Conservation (phyloP, 352 stramenopile genomes). For the Phytophthora idaei region DNA sequence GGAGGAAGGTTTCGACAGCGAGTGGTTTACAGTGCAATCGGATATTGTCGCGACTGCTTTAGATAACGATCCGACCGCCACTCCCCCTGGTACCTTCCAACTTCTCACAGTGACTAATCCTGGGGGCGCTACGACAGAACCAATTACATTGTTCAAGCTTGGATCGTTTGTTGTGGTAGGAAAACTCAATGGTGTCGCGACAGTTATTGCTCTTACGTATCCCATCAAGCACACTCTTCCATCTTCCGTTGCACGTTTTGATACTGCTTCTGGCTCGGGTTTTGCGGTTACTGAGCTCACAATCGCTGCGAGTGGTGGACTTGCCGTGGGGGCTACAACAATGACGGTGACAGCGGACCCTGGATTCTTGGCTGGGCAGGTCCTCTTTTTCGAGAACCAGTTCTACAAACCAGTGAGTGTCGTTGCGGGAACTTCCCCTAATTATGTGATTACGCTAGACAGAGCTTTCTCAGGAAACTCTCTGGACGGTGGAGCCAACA, state of each 20-base stretch:
- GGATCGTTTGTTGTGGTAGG: conserved; percentile 27
- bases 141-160: conserved; percentile 29
- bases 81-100: neutral
- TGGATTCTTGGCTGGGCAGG: conserved; percentile 20
- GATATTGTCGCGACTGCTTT: conserved; percentile 12
- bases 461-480: conserved; percentile 55
- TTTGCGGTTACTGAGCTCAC: conserved; percentile 1
- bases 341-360: conserved; percentile 13
- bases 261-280: neutral
- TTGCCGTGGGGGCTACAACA: conserved; percentile 16
- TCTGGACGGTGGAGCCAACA: conserved; percentile 13
- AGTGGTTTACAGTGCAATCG: conserved; percentile 62
- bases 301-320: neutral
- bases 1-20: conserved; percentile 47
- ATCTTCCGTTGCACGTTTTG: neutral
- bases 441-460: conserved; percentile 33
- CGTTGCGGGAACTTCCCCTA: conserved; percentile 3
- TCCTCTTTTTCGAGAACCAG: conserved; percentile 67
- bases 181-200: neutral
- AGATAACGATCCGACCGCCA: neutral
- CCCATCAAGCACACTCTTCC: conserved; percentile 14
- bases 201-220: conserved; percentile 34
- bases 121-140: neutral
- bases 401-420: conserved; percentile 49
- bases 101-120: conserved; percentile 1